Percentiles rank a stretch among this genome's conserved stretches.
These are phyloP conservation scores for Filobasidium uniguttulatum DNA, from an alignment of 1,284 basidiomycete genomes.

Conservation along the genomic window DNA sequence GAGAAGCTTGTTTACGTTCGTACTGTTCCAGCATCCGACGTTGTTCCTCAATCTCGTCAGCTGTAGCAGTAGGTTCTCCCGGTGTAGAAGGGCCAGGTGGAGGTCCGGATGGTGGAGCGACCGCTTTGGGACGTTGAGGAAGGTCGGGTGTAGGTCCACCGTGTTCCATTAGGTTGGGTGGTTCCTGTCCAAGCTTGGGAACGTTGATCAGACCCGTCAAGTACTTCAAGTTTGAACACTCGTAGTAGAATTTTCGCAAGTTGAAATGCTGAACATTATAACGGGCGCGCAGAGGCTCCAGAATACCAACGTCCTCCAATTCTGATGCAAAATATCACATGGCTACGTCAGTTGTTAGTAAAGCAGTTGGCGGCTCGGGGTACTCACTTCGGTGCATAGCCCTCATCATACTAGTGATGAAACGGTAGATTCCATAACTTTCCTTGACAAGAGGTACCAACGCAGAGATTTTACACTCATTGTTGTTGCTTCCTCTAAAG, in stretches of 20 bases:
- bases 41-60: conserved; percentile 77
- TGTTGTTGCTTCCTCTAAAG: conserved; percentile 77
- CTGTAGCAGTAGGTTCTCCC: conserved; percentile 49
- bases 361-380: too few relatives aligned
- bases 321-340: conserved; percentile 49
- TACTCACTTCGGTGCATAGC: conserved; percentile 79
- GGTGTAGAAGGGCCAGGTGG: conserved; percentile 42
- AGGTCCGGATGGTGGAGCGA: conserved; percentile 27
- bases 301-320: conserved; percentile 69
- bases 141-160: conserved; percentile 66
- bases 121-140: conserved; percentile 65
- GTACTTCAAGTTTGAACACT: conserved; percentile 93
- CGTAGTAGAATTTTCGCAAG: conserved; percentile 90
- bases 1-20: conserved; percentile 79
- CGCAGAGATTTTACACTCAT: conserved; percentile 87
- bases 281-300: conserved; percentile 70
- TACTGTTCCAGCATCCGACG: conserved; percentile 91
- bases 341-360: too few relatives aligned
- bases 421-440: conserved; percentile 92
- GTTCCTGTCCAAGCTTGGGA: conserved; percentile 86
- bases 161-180: conserved; percentile 75
- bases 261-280: conserved; percentile 79
- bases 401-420: conserved; percentile 91
- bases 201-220: conserved; percentile 90
- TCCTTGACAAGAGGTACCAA: conserved; percentile 91